Conservation (phyloP, 345 rosid genomes). For the Bretschneidera sinensis region DNA sequence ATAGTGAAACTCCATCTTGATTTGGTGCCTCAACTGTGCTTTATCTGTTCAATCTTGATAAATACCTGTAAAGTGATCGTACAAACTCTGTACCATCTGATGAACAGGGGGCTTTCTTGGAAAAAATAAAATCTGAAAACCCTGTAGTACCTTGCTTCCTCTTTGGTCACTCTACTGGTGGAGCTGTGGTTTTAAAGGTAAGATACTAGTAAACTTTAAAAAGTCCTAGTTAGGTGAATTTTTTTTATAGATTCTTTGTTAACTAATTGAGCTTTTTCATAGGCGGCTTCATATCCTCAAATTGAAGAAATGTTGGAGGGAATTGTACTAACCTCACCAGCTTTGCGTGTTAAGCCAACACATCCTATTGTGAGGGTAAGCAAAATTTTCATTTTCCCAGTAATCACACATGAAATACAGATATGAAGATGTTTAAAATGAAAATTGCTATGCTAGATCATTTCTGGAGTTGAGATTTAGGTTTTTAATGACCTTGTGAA, state of each 20-base stretch:
- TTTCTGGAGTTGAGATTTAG: neutral
- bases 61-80: neutral
- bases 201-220: neutral
- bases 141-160: constrained; percentile 93
- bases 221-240: constrained; percentile 3
- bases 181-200: constrained; percentile 96
- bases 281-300: constrained; percentile 68
- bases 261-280: constrained; percentile 11
- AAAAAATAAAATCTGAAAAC: constrained; percentile 66
- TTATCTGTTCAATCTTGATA: neutral
- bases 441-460: neutral
- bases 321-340: constrained; percentile 82
- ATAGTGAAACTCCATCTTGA: neutral
- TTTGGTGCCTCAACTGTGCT: neutral
- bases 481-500: neutral
- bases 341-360: constrained; percentile 89
- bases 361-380: constrained; percentile 95
- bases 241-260: constrained; percentile 5
- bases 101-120: constrained; percentile 75
- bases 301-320: constrained; percentile 72
- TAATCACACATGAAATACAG: neutral
- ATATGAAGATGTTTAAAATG: neutral
- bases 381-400: neutral
- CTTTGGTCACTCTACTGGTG: constrained; percentile 97
- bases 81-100: neutral